Base-by-base conservation (phyloP, 208 protist genomes). In the Herpetomonas samuelpessoai region DNA sequence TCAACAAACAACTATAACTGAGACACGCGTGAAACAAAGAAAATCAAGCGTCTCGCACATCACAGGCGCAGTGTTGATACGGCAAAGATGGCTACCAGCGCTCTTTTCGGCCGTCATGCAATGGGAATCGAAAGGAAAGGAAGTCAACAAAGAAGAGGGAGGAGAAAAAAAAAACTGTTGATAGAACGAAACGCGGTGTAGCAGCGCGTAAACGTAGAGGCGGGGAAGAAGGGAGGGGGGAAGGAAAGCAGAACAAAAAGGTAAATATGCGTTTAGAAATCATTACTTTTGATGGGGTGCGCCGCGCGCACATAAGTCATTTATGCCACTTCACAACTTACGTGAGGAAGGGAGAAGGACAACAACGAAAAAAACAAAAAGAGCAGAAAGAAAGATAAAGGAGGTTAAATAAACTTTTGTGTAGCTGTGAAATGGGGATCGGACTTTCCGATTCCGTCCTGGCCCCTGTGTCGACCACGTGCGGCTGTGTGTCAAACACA, bases 311-410 rank as follows among this genome's bases (percentile, higher is more conserved):
- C 45, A n/a, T 53, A 38, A 62, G 30, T 24, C 1, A 27, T 28
- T 50, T 26, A 3, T 46, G 14, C 1, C 51, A 57, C 50, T 9
- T 35, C 18, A 25, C 12, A 1, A 19, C 2, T 27, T 4, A 28
- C n/a, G 4, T 6, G 25, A 10, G 41, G 38, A 22, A 27, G 28
- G 25, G 1, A 51, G 50, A 19, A 66, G 38, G 57, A 45, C 29
- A 48, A 53, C 2, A 53, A 29, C 2, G 21, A 41, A 41, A 41
- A 41, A 41, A 41, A 16, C 7, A 41, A 41, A 41, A 41, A 41
- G 16, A 57, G 29, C 28, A 57, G 53, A 46, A 18, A 21, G 38
- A 21, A 25, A 46, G 18, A 57, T 21, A 62, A n/a, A n/a, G n/a
- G n/a, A n/a, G n/a, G n/a, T n/a, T 41, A 41, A 41, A 41, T 18